Base-by-base conservation (phyloP, 768 basidiomycete species). In the Glaciozyma martinii region DNA sequence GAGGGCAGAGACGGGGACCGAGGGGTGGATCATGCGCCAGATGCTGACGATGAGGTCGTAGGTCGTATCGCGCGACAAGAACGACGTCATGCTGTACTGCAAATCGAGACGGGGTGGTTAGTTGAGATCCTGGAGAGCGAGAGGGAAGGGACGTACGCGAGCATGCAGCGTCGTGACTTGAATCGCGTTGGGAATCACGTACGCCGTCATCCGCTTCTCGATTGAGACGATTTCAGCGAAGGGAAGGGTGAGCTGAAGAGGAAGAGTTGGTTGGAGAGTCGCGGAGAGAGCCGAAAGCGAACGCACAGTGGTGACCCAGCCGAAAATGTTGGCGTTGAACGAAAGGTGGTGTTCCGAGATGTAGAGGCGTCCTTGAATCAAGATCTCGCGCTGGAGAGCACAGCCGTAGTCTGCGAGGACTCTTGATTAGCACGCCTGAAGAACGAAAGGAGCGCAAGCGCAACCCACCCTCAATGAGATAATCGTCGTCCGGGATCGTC, bases 331-430 rank as follows among this genome's bases (percentile, higher is more conserved):
- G 50, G 95, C 94, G 72, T 99, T 90, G 80, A 98, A 99, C 79
- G 91, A 98, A n/a, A 97, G 83, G 74, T 97, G 93, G 77, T 98
- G 97, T 78, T 99, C 94, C 10, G 95, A 98, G 29, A 98, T 89
- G 77, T 97, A 97, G 62, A 99, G 76, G 16, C 95, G 82, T 7
- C 95, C 95, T 80, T 98, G 95, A 50, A 98, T 87, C 37, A 97
- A 80, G 71, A 98, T 98, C 76, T 98, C 95, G 49, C 92, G 84
- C 77, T 97, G 92, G 18, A 98, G 77, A 0, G 95, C 95, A 74
- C 95, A 99, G 9, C 95, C 95, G 71, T 98, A 99, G 77, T 99
- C 95, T 98, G 54, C 7, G n/a, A 42, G 7, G 1, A 9, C 12
- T 16, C 3, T 21, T 9, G 66, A 12, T 56, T 9, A 40, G 56